Base-by-base conservation (phyloP, 305 asterid genomes). In the Solanum aculeatissimum region DNA sequence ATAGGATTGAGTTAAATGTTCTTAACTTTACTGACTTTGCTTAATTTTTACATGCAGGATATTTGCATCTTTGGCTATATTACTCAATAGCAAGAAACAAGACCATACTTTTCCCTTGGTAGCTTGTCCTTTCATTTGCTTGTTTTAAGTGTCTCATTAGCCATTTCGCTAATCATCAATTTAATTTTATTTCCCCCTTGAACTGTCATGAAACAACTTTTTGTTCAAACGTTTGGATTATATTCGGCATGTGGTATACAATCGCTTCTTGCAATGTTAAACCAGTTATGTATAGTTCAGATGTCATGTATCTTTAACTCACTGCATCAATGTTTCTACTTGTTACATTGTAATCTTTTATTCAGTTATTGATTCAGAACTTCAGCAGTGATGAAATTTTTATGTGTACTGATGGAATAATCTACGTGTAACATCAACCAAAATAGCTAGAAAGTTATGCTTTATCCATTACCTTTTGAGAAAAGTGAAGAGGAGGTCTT, bases 11-110 rank as follows among this genome's bases (percentile, higher is more conserved):
- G 55, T 21, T 12, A n/a, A 71, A 42, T 42, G 27, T 63, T 71
- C 16, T 12, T 21, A 71, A 42, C 55, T 21, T 69, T 12, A 4
- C n/a, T 43, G 55, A n/a, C 25, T n/a, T 21, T 42, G 79, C 79
- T 42, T 71, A 9, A 2, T 82, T 86, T 82, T 77, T 55, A 65
- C 55, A 3, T 89, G 88, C 94, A 93, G 93, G 91, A 85, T 83
- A 35, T 75, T 49, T 57, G 38, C 80, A 21, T 71, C 55, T 42
- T 21, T 21, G 80, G 55, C 54, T 71, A 71, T 42, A 42, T 42
- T 71, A 21, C 29, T 42, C 80, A 63, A 71, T 71, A 43, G 55
- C 80, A 71, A 40, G 47, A 43, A 29, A 80, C 54, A 83, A 90
- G 83, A 58, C 83, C 84, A 70, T 77, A 82, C 74, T 85, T 89